phyloP scores from a whole-genome alignment of 495 filamentous ascomycete genomes.

The Xylaria acuta region DNA sequence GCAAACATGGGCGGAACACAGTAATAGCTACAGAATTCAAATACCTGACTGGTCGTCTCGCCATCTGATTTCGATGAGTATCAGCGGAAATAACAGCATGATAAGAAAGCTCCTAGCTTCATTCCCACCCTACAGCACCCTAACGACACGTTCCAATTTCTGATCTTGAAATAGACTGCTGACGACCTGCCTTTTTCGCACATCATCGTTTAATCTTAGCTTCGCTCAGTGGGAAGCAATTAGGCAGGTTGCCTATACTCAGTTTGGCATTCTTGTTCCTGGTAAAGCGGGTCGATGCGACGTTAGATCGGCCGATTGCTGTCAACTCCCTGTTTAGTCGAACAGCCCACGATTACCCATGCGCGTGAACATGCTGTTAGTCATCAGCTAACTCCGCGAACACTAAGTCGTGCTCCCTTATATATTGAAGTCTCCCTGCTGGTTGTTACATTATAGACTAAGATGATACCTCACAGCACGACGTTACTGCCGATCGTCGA shows the following conservation, averaged over 20 bases:
- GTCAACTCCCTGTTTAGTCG: constrained; percentile 18
- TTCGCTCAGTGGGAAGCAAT: constrained; percentile 20
- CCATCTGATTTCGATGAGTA: background rate
- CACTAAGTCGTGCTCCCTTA: background rate
- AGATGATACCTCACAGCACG: constrained; percentile 26
- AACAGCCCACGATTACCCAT: background rate
- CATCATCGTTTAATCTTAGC: constrained; percentile 15
- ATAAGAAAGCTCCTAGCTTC: background rate
- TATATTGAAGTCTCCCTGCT: background rate
- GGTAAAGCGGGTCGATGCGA: constrained; percentile 26
- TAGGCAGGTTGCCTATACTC: constrained; percentile 22
- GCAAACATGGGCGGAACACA: background rate
- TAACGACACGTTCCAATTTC: constrained; percentile 1
- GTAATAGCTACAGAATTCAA: background rate
- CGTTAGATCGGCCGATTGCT: constrained; percentile 3
- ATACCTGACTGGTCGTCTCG: background rate
- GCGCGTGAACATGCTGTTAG: background rate
- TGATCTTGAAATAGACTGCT: background rate
- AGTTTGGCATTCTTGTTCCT: constrained; percentile 22
- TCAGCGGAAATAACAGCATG: background rate
- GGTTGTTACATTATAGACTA: constrained; percentile 11
- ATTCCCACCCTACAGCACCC: background rate
- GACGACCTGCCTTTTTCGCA: constrained; percentile 27
- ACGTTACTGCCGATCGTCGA: constrained; percentile 27
- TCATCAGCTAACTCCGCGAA: constrained; percentile 3